Evolutionary conservation across 371 early-diverging fungal species (phyloP), one percentile per base, ranked within the genome.

Genomic region (Syncephalis plumigaleata): DNA sequence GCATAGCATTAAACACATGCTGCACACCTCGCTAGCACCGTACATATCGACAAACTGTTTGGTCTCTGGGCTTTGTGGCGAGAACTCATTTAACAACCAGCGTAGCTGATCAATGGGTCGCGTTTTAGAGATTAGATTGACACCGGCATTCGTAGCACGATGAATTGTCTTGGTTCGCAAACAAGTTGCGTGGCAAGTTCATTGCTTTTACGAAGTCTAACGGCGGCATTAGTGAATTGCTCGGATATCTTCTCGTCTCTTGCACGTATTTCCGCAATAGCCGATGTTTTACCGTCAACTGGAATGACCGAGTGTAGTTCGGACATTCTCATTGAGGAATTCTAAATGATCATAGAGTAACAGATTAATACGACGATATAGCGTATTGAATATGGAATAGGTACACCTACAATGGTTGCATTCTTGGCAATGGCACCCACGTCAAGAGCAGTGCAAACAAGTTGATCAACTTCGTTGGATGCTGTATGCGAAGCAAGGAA

Each of bases 281-380:
- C 75, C 77, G 87, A 76, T 2, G 83, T 71, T 49, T 81, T 81
- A 18, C 91, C 91, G 40, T 77, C 77, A n/a, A 84, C 8, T 20
- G 17, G 46, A 36, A 38, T 36, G 20, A n/a, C n/a, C 16, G 16
- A n/a, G 23, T n/a, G 31, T 42, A 9, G 24, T 15, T 39, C 9
- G 15, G 23, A 21, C 39, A 1, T 36, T n/a, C 36, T 7, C 3
- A 22, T 15, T 16, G 20, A 13, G 9, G 21, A 3, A 16, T 21
- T 36, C 38, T 25, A 37, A 0, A 27, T n/a, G n/a, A n/a, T n/a
- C n/a, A n/a, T n/a, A n/a, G n/a, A n/a, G n/a, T n/a, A n/a, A n/a
- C n/a, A n/a, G n/a, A n/a, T n/a, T n/a, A n/a, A n/a, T n/a, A n/a
- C n/a, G n/a, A n/a, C n/a, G n/a, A n/a, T n/a, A n/a, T n/a, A n/a